Evolutionary conservation across 129 eudicot genomes (phyloP), one percentile per base, ranked within the genome.

Genomic region (Artemisia annua): DNA sequence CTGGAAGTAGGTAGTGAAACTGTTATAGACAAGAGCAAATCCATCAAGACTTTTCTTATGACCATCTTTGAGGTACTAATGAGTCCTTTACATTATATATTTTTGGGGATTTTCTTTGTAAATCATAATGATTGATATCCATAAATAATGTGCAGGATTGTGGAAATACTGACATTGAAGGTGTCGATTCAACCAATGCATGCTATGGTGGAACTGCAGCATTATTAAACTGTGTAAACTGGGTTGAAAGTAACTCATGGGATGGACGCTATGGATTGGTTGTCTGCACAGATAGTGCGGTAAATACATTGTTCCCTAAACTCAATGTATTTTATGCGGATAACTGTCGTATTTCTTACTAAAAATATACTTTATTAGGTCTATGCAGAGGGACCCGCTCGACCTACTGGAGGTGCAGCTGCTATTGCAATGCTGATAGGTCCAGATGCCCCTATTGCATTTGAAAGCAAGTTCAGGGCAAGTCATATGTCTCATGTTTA

Each of bases 141-240:
- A 7, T 39, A 39, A 39, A 39, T 39, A 39, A 39, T 16, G 5
- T 52, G 57, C 57, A 52, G 57, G 67, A 62, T 1, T 62, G 48
- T 81, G 97, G 97, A 78, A 94, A 94, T 78, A 90, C 97, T 14
- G 98, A 94, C 79, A 94, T 94, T 55, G 96, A 89, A 86, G 98
- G 98, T 9, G 98, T 93, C 73, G 98, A 93, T 86, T 93, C 98
- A 52, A 90, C 88, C 75, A 93, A 90, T 49, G 98, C 97, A 0
- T 93, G 98, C 77, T 93, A 93, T 72, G 98, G 98, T 18, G 98
- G 98, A 77, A 93, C 98, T 39, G 98, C 98, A 70, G 98, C 97
- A 11, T 81, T 93, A 58, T 86, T 93, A 73, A 93, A 93, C 76
- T 93, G 98, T 69, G 96, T 93, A 66, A 93, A 93, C 70, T 93